Conservation (phyloP, 2,329 filamentous ascomycete species). For the Venturia aucupariae region DNA sequence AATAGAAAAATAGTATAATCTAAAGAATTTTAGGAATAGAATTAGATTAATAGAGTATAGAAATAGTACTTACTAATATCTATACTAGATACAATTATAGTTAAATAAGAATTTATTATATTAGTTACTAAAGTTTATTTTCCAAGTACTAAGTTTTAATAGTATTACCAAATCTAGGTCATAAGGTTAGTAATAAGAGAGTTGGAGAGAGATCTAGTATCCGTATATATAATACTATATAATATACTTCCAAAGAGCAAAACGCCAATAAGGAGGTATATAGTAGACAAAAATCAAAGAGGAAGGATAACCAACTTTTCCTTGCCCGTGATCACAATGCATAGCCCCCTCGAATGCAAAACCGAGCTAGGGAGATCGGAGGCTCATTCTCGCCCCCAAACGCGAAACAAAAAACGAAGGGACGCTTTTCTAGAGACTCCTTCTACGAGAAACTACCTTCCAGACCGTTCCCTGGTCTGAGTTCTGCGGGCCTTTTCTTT, state of each 20-base stretch:
- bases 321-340: background rate
- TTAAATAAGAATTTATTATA: no score
- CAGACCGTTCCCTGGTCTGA: conserved; percentile 28
- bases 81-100: no score
- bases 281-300: background rate
- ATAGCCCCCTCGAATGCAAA: background rate
- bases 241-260: background rate
- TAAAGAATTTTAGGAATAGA: no score
- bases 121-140: no score
- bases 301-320: background rate
- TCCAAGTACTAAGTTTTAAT: no score
- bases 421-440: background rate
- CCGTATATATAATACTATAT: background rate
- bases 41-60: no score
- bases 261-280: conserved; percentile 4
- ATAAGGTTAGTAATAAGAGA: no score
- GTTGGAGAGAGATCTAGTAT: no score
- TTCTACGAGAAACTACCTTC: conserved; percentile 20
- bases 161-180: no score
- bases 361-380: background rate
- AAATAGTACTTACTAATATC: no score
- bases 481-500: conserved; percentile 32
- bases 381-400: background rate
- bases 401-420: background rate
- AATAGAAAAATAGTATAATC: no score